Evolutionary conservation across 169 alveolate species (phyloP).

Genomic region (Plasmodium malariae): DNA sequence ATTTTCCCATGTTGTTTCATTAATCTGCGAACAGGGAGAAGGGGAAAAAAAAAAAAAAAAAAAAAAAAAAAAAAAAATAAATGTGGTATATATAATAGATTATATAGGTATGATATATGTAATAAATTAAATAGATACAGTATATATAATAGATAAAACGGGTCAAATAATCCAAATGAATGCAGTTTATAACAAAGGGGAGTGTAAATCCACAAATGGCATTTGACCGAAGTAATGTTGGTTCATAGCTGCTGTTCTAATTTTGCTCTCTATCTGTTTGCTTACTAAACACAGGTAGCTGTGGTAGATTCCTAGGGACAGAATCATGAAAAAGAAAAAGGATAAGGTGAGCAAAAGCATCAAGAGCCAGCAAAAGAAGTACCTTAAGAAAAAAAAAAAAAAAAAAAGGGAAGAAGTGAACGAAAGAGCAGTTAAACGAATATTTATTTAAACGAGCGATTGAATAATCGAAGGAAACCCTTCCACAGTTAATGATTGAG

Average conservation of each 20-base stretch:
- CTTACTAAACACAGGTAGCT: conserved; percentile 8
- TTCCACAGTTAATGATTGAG: no score
- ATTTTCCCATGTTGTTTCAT: conserved; percentile 69
- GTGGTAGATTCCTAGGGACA: background rate
- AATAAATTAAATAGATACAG: no score
- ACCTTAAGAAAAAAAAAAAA: background rate
- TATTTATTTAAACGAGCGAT: no score
- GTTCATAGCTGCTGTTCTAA: no score
- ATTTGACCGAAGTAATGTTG: no score
- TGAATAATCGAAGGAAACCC: no score
- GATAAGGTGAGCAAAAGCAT: background rate
- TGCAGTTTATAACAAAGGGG: no score
- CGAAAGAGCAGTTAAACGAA: background rate
- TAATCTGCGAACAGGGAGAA: background rate
- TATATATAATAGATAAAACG: no score
- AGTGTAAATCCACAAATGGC: no score
- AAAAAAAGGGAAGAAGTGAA: background rate
- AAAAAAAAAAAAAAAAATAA: background rate
- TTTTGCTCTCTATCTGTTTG: no score
- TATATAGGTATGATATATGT: no score
- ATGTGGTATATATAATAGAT: background rate
- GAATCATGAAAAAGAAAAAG: background rate
- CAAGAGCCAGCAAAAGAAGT: background rate
- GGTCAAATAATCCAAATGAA: no score
- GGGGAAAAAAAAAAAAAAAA: background rate